A percentile compares a stretch with the other conserved stretches of the same genome.
These are phyloP conservation scores for Fusarium coffeatum DNA, from an alignment of 2,329 filamentous ascomycete genomes.

Conservation along the genomic window DNA sequence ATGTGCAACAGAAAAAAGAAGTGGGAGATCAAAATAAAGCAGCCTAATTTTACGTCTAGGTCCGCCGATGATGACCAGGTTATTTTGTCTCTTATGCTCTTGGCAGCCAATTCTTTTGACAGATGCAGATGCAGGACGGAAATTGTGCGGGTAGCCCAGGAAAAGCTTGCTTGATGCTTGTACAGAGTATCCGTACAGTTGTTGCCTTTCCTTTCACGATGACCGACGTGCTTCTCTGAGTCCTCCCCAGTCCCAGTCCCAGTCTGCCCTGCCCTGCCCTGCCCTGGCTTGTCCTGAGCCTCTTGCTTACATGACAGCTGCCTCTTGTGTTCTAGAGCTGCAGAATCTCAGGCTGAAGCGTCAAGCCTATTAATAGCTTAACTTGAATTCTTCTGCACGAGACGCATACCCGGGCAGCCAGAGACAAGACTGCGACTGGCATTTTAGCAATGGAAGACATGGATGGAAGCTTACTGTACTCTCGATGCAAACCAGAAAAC, in stretches of 20 bases:
- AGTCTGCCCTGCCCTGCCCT: neutral
- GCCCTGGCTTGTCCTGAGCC: conserved; percentile 14
- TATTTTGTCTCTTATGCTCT: neutral
- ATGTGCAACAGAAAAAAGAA: neutral
- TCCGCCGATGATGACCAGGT: neutral
- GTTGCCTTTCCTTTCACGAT: conserved; percentile 19
- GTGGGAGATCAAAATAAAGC: neutral
- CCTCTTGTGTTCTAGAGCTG: conserved; percentile 27
- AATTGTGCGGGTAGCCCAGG: conserved; percentile 13
- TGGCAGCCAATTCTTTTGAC: neutral
- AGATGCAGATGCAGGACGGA: conserved; percentile 11
- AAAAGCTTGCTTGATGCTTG: conserved; percentile 27
- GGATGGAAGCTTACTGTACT: neutral
- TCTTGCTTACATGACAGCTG: conserved; percentile 22
- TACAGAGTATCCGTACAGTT: neutral
- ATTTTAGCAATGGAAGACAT: neutral
- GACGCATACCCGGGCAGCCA: neutral
- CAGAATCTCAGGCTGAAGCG: neutral
- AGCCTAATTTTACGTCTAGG: neutral
- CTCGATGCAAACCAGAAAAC: conserved; percentile 18
- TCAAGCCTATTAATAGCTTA: conserved; percentile 15
- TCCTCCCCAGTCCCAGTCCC: neutral
- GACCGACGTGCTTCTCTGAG: conserved; percentile 19
- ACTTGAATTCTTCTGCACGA: neutral
- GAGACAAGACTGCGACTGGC: neutral